Evolutionary conservation across 495 filamentous ascomycete species (phyloP).

Genomic region (Annulohypoxylon maeteangense): DNA sequence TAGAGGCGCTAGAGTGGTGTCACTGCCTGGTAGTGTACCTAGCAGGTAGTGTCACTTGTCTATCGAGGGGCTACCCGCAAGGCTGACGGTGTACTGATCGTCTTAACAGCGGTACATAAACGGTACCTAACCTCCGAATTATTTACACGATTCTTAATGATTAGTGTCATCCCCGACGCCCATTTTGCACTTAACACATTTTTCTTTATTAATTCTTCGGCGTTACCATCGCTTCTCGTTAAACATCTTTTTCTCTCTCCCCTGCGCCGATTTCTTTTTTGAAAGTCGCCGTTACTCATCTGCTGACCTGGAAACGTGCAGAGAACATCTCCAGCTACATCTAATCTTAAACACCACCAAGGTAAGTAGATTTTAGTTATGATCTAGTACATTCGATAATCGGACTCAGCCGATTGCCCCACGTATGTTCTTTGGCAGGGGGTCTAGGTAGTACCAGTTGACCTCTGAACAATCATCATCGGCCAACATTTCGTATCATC

Average conservation of each 20-base stretch:
- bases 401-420: slow-evolving; percentile 21
- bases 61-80: slow-evolving; percentile 14
- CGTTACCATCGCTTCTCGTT: not conserved
- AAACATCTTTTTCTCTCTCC: not conserved
- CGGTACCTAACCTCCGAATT: not conserved
- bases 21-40: too few species aligned
- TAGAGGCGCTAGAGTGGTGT: slow-evolving; percentile 5
- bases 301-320: too few species aligned
- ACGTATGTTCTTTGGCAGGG: slow-evolving; percentile 1
- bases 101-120: slow-evolving; percentile 7
- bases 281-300: not conserved
- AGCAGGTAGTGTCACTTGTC: not conserved
- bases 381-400: slow-evolving; percentile 26
- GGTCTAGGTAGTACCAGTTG: not conserved
- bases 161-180: not conserved
- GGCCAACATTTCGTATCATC: not conserved
- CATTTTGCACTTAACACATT: not conserved
- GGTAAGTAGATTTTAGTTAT: slow-evolving; percentile 1
- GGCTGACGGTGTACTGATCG: slow-evolving; percentile 20
- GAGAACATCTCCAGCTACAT: not conserved
- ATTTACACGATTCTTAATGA: not conserved
- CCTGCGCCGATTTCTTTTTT: not conserved
- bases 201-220: not conserved
- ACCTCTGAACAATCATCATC: not conserved
- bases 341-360: not conserved